Evolutionary conservation across 176 grass and related monocot genomes (phyloP).

Genomic region (Panicum miliaceum): DNA sequence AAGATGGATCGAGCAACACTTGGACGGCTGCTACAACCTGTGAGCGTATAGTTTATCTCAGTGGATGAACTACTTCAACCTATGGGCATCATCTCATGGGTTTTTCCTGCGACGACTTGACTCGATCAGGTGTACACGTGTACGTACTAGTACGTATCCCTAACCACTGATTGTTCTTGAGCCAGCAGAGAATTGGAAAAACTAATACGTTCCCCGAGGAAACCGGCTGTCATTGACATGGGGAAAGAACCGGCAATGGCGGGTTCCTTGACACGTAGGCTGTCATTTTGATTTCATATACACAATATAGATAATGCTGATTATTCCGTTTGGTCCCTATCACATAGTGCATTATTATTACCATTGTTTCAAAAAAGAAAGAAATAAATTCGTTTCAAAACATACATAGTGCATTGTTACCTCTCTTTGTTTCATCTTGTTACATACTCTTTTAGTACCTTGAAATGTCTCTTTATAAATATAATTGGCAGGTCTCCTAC

Average conservation of each 20-base stretch:
- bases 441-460: no score
- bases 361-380: no score
- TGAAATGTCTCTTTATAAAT: no score
- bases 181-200: neutral
- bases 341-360: neutral
- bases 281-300: neutral
- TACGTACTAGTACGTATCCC: neutral
- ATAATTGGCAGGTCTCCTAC: no score
- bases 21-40: neutral
- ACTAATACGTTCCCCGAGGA: neutral
- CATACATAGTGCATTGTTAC: no score
- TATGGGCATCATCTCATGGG: neutral
- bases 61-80: neutral
- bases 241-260: neutral
- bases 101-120: neutral
- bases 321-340: neutral
- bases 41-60: neutral
- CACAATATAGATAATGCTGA: neutral
- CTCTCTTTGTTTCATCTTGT: no score
- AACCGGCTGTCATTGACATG: conserved; percentile 1
- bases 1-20: conserved; percentile 11
- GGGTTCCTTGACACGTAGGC: conserved; percentile 9
- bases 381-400: no score
- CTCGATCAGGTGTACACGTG: conserved; percentile 18
- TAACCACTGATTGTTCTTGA: neutral